Conservation (phyloP, 2,329 filamentous ascomycete species). For the Colletotrichum eremochloae region DNA sequence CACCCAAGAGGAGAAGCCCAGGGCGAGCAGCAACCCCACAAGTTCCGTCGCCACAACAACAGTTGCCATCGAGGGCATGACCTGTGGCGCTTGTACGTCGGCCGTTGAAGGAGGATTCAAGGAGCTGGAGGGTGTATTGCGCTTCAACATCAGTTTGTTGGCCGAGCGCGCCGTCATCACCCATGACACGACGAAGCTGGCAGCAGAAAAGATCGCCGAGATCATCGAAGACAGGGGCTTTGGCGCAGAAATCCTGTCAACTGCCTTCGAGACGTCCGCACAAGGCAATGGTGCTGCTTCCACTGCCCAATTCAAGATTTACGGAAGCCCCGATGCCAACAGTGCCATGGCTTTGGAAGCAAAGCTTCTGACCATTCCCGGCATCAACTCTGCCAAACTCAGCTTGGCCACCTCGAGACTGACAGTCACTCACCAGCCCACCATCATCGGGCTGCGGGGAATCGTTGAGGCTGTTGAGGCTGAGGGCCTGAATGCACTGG, state of each 20-base stretch:
- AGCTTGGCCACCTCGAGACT: conserved; percentile 81
- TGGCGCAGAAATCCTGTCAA: conserved; percentile 85
- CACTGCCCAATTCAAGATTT: conserved; percentile 85
- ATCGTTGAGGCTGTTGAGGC: conserved; percentile 87
- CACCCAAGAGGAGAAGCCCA: conserved; percentile 49
- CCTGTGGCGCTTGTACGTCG: conserved; percentile 95
- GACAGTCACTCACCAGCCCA: conserved; percentile 79
- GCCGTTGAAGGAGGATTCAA: conserved; percentile 88
- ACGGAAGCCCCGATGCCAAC: conserved; percentile 79
- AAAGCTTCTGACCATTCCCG: conserved; percentile 73
- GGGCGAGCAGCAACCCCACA: conserved; percentile 48
- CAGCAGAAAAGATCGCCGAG: conserved; percentile 80
- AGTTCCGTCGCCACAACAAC: conserved; percentile 78
- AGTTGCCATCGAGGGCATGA: conserved; percentile 95
- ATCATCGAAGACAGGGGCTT: conserved; percentile 93
- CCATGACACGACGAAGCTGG: conserved; percentile 80
- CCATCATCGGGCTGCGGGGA: conserved; percentile 80
- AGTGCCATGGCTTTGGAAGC: conserved; percentile 81
- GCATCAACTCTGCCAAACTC: conserved; percentile 80
- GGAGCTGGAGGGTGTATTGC: conserved; percentile 80
- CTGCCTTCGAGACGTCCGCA: conserved; percentile 68
- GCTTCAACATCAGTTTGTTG: conserved; percentile 95
- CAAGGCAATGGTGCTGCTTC: conserved; percentile 59
- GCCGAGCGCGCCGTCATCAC: conserved; percentile 92
- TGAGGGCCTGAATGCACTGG: conserved; percentile 88